phyloP scores from a whole-genome alignment of 768 basidiomycete species.

The Mycena latifolia region DNA sequence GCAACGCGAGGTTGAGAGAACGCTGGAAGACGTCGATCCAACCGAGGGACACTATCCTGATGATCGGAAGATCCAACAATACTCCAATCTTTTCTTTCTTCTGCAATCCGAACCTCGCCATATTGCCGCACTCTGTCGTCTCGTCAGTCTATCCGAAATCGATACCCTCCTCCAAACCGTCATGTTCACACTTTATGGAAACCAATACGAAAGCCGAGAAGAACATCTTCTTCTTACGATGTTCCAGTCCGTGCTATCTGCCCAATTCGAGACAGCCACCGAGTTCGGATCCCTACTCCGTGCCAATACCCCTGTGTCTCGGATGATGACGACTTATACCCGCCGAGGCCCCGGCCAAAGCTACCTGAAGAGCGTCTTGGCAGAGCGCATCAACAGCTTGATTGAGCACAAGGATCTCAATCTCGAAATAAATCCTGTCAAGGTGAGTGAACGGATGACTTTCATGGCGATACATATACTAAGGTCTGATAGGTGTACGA shows the following conservation, averaged over 20 bases:
- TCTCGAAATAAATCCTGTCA: conserved; percentile 98
- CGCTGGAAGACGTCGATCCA: conserved; percentile 95
- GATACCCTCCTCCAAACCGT: conserved; percentile 99
- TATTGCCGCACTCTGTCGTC: conserved; percentile 94
- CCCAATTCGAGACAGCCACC: conserved; percentile 98
- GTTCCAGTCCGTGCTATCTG: conserved; percentile 99
- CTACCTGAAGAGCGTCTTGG: conserved; percentile 96
- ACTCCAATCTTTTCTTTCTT: conserved; percentile 98
- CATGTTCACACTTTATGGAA: conserved; percentile 99
- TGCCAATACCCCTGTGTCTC: conserved; percentile 98
- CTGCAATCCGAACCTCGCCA: conserved; percentile 98
- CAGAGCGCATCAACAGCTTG: conserved; percentile 97
- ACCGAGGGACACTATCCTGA: conserved; percentile 94
- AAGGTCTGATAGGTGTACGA: conserved; percentile 86
- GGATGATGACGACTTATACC: conserved; percentile 99
- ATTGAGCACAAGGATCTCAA: conserved; percentile 99
- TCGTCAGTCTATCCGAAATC: conserved; percentile 96
- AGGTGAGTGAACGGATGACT: conserved; percentile 62
- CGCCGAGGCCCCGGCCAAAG: conserved; percentile 98
- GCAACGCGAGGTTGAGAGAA: conserved; percentile 96
- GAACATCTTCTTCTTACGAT: conserved; percentile 98
- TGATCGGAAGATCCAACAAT: conserved; percentile 94
- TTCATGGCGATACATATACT: conserved; percentile 6
- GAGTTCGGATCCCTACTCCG: conserved; percentile 99
- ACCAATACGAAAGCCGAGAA: conserved; percentile 98